These are phyloP conservation scores for Cerioporus squamosus DNA, from an alignment of 1,284 basidiomycete genomes.

Conservation along the genomic window DNA sequence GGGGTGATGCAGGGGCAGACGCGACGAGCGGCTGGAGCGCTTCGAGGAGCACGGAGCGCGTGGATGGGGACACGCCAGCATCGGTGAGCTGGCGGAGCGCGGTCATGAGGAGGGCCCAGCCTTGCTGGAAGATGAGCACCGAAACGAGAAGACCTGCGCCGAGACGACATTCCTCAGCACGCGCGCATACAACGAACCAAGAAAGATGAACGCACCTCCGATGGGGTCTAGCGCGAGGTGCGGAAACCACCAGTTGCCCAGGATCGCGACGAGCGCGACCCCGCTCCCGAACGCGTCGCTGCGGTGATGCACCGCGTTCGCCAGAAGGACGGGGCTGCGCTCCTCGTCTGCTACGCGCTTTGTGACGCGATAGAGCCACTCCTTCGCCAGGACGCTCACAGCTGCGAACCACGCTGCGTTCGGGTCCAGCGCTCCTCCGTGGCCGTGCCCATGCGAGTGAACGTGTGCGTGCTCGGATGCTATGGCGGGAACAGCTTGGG, in stretches of 20 bases:
- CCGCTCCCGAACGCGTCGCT: too few species aligned
- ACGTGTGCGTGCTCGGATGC: constrained; percentile 54
- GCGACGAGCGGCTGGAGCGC: constrained; percentile 61
- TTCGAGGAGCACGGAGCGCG: constrained; percentile 54
- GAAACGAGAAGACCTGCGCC: constrained; percentile 81
- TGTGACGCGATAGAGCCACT: constrained; percentile 96
- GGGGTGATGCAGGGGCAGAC: constrained; percentile 16
- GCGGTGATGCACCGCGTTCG: constrained; percentile 94
- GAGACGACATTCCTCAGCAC: constrained; percentile 3
- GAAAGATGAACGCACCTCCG: constrained; percentile 62
- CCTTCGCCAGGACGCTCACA: constrained; percentile 82
- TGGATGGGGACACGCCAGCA: constrained; percentile 72
- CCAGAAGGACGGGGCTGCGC: constrained; percentile 87
- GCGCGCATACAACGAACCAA: constrained; percentile 1
- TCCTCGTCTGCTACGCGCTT: constrained; percentile 90
- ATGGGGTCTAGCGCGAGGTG: constrained; percentile 93
- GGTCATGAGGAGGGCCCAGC: constrained; percentile 70
- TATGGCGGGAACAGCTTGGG: constrained; percentile 53
- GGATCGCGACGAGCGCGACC: too few species aligned
- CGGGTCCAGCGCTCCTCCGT: constrained; percentile 72
- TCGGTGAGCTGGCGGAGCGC: constrained; percentile 89
- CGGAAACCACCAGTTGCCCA: constrained; percentile 85
- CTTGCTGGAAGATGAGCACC: constrained; percentile 87
- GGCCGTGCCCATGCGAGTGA: too few species aligned
- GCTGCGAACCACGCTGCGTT: constrained; percentile 98